Conservation (phyloP, 2,329 filamentous ascomycete species). For the Fusarium pininemorale region DNA sequence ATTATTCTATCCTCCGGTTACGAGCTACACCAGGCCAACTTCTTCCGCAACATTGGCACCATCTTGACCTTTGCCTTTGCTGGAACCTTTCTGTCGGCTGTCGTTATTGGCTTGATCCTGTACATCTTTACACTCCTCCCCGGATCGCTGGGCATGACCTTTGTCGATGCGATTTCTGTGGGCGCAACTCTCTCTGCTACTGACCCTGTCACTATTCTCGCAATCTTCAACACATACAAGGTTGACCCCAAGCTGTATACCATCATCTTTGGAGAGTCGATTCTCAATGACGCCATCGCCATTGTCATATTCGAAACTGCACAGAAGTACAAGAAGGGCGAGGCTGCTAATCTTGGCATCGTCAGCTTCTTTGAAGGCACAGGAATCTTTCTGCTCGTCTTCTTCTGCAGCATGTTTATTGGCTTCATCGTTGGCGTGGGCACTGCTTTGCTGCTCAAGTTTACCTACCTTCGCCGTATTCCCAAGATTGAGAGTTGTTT, state of each 20-base stretch:
- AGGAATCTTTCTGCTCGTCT: conserved; percentile 93
- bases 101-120: conserved; percentile 90
- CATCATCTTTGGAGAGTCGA: conserved; percentile 98
- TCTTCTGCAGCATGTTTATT: conserved; percentile 92
- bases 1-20: conserved; percentile 98
- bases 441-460: conserved; percentile 90
- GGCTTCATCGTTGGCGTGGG: conserved; percentile 86
- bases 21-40: conserved; percentile 97
- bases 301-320: conserved; percentile 99
- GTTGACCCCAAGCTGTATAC: conserved; percentile 99
- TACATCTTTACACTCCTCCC: conserved; percentile 90
- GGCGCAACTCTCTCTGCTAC: conserved; percentile 96
- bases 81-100: conserved; percentile 94
- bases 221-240: conserved; percentile 99
- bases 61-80: conserved; percentile 98
- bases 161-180: conserved; percentile 95
- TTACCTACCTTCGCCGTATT: conserved; percentile 90
- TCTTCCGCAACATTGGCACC: conserved; percentile 97
- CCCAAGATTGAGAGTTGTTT: conserved; percentile 97
- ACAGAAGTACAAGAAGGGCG: conserved; percentile 85
- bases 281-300: conserved; percentile 96
- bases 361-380: conserved; percentile 89
- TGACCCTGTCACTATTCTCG: conserved; percentile 95
- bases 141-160: conserved; percentile 83
- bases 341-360: conserved; percentile 76